phyloP scores from a whole-genome alignment of 2,329 filamentous ascomycete species.

The Alternaria arborescens region DNA sequence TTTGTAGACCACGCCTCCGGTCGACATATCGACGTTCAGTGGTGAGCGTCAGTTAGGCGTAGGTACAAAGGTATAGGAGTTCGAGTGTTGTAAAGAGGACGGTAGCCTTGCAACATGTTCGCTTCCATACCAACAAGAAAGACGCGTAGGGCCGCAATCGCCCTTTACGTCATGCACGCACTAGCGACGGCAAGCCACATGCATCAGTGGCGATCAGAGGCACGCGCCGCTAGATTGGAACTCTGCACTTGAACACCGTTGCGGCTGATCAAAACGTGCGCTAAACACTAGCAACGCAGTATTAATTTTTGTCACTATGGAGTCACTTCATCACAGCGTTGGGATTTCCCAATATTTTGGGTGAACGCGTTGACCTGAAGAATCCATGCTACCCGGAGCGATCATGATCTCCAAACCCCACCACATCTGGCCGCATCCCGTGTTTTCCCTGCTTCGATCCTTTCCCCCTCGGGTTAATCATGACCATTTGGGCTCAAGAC shows the following conservation, averaged over 20 bases:
- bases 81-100: background rate
- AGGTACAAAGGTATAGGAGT: background rate
- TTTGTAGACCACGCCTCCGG: conserved; percentile 45
- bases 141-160: conserved; percentile 7
- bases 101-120: conserved; percentile 13
- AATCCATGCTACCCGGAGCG: conserved; percentile 1
- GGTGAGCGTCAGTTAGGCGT: conserved; percentile 1
- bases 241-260: background rate
- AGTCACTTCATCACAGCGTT: background rate
- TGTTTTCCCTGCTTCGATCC: conserved; percentile 20
- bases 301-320: background rate
- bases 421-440: conserved; percentile 3
- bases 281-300: background rate
- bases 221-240: background rate
- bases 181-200: conserved; percentile 20
- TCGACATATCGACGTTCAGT: conserved; percentile 36
- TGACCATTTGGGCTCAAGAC: background rate
- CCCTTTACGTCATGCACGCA: conserved; percentile 31
- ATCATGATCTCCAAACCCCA: conserved; percentile 17
- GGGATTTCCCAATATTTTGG: background rate
- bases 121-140: conserved; percentile 16
- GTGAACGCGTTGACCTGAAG: background rate
- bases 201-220: conserved; percentile 19
- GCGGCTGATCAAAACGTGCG: background rate
- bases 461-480: background rate